Base-by-base conservation (phyloP, 495 filamentous ascomycete species). In the Trichoderma reesei region DNA sequence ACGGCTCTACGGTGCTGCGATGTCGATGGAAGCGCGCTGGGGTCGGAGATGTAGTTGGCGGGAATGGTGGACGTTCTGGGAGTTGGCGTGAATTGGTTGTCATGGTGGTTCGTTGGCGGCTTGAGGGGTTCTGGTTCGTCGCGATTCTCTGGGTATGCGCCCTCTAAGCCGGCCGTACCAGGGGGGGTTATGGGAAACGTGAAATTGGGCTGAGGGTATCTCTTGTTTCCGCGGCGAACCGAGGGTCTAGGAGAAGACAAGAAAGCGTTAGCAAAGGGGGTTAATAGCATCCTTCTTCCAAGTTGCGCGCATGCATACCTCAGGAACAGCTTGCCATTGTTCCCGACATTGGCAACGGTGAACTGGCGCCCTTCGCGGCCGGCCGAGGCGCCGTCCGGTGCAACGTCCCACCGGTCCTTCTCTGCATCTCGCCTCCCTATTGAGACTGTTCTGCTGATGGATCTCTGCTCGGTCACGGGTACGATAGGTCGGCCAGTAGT, bases 261-360 rank as follows among this genome's bases (percentile, higher is more conserved):
- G n/a, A 63, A 59, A 59, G 37, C n/a, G 41, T 56, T 16, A 33
- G 63, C 41, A 48, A 67, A 67, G 61, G 16, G 39, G 51, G 54
- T 18, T 38, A 8, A 20, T 34, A 41, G n/a, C 39, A 46, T 48
- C 3, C n/a, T n/a, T n/a, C n/a, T 31, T 18, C n/a, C 16, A 38
- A 10, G 36, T 4, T 3, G 44, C 6, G 5, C n/a, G 10, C 11
- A 31, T 20, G 72, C 83, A 72, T 89, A 96, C 93, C 92, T 90
- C 65, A 98, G 77, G 73, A 94, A 98, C 73, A 98, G 92, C 74
- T 88, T 87, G 41, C 93, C 93, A 78, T 94, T 93, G 71, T 91
- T 90, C 59, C 92, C 92, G 64, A 98, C 88, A 76, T 96, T 97
- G 33, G 90, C 91, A 64, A 97, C 93, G 10, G 91, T 90, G 74